Base-by-base conservation (phyloP, 2,329 filamentous ascomycete species). In the Monosporascus cannonballus region DNA sequence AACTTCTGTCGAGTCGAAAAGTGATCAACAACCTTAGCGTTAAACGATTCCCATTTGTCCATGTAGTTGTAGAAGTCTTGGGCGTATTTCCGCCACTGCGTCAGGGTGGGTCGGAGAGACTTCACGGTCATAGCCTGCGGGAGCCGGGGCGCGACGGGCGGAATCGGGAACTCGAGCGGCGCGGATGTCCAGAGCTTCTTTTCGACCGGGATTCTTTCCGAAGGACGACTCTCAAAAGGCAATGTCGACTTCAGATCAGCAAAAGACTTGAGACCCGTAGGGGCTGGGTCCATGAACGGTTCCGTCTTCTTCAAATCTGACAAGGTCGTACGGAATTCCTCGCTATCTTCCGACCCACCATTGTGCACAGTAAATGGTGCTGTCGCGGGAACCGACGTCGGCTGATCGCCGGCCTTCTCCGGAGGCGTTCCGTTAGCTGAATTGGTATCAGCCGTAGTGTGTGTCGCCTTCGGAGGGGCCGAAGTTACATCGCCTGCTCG, bases 291-390 rank as follows among this genome's bases (percentile, higher is more conserved):
- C 0, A 72, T 67, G 30, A 83, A 77, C 0, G 80, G 81, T 30
- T 80, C 77, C 6, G 82, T 76, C 22, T 83, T 81, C 56, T 73
- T 75, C 27, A 84, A 67, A 36, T 84, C 80, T 6, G 74, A 69
- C 54, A 84, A 72, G n/a, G 68, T 78, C 6, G 76, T 71, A n/a
- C 71, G 67, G 54, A 82, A 80, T 54, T 80, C 77, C 17, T 80
- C 78, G 18, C 68, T 78, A 56, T 84, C 79, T 58, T 84, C 79
- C 1, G 79, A 81, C 18, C 80, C 79, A 17, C 69, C 70, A 54
- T 74, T 74, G 66, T 68, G 49, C 67, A 61, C 17, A 56, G 61
- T 54, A 61, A 59, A 60, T 1, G 55, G 59, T 48, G 54, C 34
- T 7, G 27, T 45, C 7, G 47, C 49, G 20, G 60, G 55, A 14